Evolutionary conservation across 2,329 filamentous ascomycete genomes (phyloP), one percentile per base, ranked within the genome.

Genomic region (Basipetospora chlamydospora): DNA sequence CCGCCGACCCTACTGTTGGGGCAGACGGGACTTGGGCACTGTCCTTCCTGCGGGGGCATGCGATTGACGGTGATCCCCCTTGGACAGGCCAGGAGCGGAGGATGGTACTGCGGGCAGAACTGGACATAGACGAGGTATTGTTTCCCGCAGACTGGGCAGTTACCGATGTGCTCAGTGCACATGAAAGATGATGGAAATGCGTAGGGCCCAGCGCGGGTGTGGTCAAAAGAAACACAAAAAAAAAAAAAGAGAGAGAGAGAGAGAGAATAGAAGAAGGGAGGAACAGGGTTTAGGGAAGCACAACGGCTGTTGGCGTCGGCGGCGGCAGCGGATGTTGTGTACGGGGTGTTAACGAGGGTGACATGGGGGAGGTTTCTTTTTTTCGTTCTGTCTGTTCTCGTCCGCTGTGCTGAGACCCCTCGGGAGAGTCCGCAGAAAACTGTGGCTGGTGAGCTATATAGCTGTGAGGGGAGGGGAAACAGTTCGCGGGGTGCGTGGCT

Each of bases 141-240:
- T 56, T 70, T 73, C 59, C 68, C 61, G 61, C 70, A 74, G 49
- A 67, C 69, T 59, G 63, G 65, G 62, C 70, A 74, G 52, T 62
- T 56, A 49, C 65, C 63, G 46, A 57, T 63, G 56, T 72, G 56
- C 65, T 70, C 67, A 53, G 56, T 64, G 62, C 70, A 74, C 70
- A 74, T 74, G 63, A 70, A 72, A 59, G 26, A 8, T 26, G 30
- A 26, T 34, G 13, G 13, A 33, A n/a, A 10, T 28, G 37, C 11
- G 12, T 23, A 34, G 18, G 26, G n/a, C 15, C 10, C n/a, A 16
- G n/a, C n/a, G n/a, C n/a, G n/a, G n/a, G n/a, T n/a, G n/a, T n/a
- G n/a, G n/a, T n/a, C n/a, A 23, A 8, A 18, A 16, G 15, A 31
- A 23, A 22, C 26, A 13, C 15, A 37, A 23, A 37, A 6, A 10